Evolutionary conservation across 352 stramenopile species (phyloP).

Genomic region (Phytophthora brassicae): DNA sequence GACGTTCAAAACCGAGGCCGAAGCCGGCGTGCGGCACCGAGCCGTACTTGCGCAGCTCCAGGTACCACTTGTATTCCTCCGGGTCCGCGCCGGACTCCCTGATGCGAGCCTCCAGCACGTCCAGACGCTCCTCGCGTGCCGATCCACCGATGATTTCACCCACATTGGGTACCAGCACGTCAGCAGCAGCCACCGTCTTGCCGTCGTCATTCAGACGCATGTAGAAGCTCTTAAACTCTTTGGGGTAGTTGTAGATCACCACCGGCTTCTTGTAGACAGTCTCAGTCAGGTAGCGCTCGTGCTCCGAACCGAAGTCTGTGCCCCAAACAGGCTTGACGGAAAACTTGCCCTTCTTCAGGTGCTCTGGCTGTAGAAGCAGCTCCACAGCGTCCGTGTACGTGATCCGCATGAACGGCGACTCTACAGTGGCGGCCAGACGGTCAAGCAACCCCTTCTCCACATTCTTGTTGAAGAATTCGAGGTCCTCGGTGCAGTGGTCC

Average conservation of each 20-base stretch:
- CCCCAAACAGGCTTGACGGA: conserved; percentile 91
- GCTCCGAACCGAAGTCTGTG: conserved; percentile 96
- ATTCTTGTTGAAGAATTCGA: conserved; percentile 95
- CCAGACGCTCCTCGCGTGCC: conserved; percentile 94
- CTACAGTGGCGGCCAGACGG: conserved; percentile 50
- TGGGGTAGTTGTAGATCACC: conserved; percentile 99
- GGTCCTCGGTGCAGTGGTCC: conserved; percentile 90
- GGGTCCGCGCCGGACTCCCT: conserved; percentile 71
- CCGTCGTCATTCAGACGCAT: conserved; percentile 98
- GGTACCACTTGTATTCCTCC: conserved; percentile 96
- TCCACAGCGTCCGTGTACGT: conserved; percentile 95
- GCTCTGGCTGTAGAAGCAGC: conserved; percentile 86
- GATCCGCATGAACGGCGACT: conserved; percentile 73
- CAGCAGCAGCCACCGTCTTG: conserved; percentile 97
- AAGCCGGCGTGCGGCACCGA: conserved; percentile 97
- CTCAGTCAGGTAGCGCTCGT: conserved; percentile 97
- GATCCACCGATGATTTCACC: conserved; percentile 98
- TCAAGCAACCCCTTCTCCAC: conserved; percentile 90
- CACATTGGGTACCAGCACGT: conserved; percentile 97
- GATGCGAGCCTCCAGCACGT: conserved; percentile 85
- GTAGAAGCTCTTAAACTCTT: conserved; percentile 99
- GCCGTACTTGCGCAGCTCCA: conserved; percentile 95
- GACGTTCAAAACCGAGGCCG: conserved; percentile 97
- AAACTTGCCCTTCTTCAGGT: conserved; percentile 88
- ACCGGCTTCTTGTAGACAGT: conserved; percentile 87